Conservation (phyloP, 2,329 filamentous ascomycete genomes). For the Calonectria leucothoes region DNA sequence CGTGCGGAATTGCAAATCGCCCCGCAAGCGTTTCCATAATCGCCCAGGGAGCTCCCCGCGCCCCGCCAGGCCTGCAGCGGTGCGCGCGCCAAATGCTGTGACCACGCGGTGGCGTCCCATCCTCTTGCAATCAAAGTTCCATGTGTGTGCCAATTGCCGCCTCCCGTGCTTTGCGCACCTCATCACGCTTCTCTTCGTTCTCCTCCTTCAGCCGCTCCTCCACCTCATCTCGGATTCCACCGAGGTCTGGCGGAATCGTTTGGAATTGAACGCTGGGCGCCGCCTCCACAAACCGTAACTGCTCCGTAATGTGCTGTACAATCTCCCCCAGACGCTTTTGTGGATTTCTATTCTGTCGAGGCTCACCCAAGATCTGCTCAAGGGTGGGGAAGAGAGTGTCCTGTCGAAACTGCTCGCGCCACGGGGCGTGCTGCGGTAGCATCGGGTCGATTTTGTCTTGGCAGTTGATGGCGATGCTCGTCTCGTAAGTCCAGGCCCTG, state of each 20-base stretch:
- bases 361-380: conserved; percentile 76
- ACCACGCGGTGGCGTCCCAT: neutral
- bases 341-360: conserved; percentile 81
- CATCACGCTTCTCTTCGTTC: conserved; percentile 68
- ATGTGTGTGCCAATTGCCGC: conserved; percentile 68
- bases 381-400: conserved; percentile 90
- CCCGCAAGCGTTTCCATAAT: neutral
- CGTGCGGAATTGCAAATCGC: neutral
- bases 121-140: conserved; percentile 55
- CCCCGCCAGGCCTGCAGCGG: neutral
- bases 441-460: conserved; percentile 76
- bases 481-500: conserved; percentile 97
- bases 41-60: neutral
- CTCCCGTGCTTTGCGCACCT: conserved; percentile 64
- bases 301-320: conserved; percentile 82
- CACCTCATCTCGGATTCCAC: conserved; percentile 74
- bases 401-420: conserved; percentile 88
- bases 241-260: conserved; percentile 81
- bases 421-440: conserved; percentile 84
- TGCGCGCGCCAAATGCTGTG: neutral
- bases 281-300: conserved; percentile 85
- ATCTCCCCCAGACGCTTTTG: conserved; percentile 81
- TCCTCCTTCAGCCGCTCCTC: conserved; percentile 76
- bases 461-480: conserved; percentile 85
- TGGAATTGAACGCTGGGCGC: conserved; percentile 90